phyloP scores from a whole-genome alignment of 805 yeast species.

The Clavispora phyllophila region DNA sequence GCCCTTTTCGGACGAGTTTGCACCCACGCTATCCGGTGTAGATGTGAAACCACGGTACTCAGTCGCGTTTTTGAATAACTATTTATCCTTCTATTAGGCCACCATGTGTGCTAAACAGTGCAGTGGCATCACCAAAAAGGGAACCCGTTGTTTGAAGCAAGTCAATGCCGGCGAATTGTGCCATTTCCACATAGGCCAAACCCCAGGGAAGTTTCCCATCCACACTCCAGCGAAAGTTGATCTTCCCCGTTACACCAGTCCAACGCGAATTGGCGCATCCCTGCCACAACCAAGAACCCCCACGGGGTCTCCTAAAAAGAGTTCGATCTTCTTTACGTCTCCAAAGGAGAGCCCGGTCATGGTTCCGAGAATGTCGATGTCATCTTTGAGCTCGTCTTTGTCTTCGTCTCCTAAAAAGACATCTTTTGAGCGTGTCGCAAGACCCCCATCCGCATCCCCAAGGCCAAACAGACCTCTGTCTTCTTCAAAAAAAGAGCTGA shows the following conservation, averaged over 20 bases:
- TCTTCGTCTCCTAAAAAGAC: background rate
- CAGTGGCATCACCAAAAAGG: constrained; percentile 10
- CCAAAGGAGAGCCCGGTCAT: too few relatives aligned
- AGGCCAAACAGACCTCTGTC: background rate
- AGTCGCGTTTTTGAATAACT: background rate
- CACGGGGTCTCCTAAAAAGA: background rate
- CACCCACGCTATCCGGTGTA: too few relatives aligned
- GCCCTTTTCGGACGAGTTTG: too few relatives aligned
- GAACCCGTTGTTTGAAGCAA: constrained; percentile 11
- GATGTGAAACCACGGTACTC: background rate
- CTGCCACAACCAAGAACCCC: background rate
- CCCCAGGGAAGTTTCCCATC: background rate
- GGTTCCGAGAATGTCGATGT: background rate
- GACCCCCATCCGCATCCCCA: background rate
- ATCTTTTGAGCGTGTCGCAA: too few relatives aligned
- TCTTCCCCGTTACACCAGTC: background rate
- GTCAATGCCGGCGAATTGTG: constrained; percentile 10
- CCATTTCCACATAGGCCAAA: constrained; percentile 9
- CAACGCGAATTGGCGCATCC: background rate
- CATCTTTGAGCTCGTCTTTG: background rate
- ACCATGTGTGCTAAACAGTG: constrained; percentile 12
- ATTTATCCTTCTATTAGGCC: background rate
- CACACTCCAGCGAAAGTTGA: background rate
- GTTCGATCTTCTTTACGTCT: too few relatives aligned
- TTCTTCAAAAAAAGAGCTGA: background rate